phyloP scores from a whole-genome alignment of 257 asterid species.

The Capsicum baccatum region DNA sequence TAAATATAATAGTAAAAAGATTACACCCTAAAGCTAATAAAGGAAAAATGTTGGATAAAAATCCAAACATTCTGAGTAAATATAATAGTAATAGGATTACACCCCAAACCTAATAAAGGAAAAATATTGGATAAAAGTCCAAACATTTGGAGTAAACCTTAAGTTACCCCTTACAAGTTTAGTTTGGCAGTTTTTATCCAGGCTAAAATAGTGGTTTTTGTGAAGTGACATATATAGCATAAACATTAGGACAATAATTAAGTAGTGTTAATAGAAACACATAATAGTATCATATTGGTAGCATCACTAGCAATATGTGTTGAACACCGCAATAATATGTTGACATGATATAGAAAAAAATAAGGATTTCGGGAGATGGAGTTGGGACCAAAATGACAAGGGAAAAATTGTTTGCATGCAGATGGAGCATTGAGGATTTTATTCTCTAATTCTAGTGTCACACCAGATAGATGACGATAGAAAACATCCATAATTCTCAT shows the following conservation, averaged over 20 bases:
- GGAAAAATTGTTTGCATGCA: neutral
- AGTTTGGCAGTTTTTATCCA: neutral
- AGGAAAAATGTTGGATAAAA: too few relatives aligned
- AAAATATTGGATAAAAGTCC: too few relatives aligned
- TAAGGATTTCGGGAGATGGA: conserved; percentile 7
- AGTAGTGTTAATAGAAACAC: neutral
- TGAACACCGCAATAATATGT: neutral
- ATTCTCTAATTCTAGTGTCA: neutral
- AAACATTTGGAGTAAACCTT: neutral
- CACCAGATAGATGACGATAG: neutral
- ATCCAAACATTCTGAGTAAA: too few relatives aligned
- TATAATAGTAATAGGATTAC: too few relatives aligned
- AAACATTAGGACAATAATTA: neutral
- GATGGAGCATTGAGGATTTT: neutral
- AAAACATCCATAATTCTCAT: neutral
- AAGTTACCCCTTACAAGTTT: neutral
- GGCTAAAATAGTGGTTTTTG: neutral
- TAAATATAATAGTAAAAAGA: neutral
- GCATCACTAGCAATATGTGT: neutral
- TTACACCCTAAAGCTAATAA: neutral
- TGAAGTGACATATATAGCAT: too few relatives aligned
- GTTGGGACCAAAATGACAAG: neutral
- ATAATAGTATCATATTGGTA: neutral
- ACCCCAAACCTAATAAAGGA: too few relatives aligned
- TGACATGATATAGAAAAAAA: neutral